Percentiles rank a stretch among this genome's conserved stretches.
phyloP scores from a whole-genome alignment of 176 grass and related monocot species.

The Luzula sylvatica region DNA sequence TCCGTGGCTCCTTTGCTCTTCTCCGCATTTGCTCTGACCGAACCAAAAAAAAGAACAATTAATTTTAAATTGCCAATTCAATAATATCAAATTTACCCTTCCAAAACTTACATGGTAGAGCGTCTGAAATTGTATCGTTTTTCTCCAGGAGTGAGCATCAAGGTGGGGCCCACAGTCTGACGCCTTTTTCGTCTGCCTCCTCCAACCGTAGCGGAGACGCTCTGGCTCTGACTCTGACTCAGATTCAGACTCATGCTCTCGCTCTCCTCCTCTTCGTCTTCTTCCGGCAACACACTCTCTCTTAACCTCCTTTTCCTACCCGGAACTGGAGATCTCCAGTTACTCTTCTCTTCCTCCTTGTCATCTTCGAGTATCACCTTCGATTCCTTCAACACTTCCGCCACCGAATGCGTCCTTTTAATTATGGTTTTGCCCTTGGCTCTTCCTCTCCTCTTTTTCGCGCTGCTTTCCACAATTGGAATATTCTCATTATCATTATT shows the following conservation, averaged over 20 bases:
- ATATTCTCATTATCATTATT: constrained; percentile 11
- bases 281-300: not conserved
- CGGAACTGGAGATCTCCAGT: not conserved
- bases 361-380: constrained; percentile 5
- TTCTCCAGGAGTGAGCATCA: constrained; percentile 10
- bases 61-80: too few species aligned
- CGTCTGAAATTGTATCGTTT: constrained; percentile 19
- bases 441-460: constrained; percentile 3
- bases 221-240: constrained; percentile 6
- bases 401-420: constrained; percentile 14
- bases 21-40: constrained; percentile 5
- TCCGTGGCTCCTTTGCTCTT: constrained; percentile 15
- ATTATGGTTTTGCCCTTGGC: constrained; percentile 1
- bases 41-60: not conserved
- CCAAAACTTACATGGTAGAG: constrained; percentile 19
- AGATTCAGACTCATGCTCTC: too few species aligned
- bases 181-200: constrained; percentile 14
- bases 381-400: constrained; percentile 16
- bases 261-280: not conserved
- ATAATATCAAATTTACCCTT: too few species aligned
- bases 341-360: too few species aligned
- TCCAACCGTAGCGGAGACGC: not conserved
- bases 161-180: not conserved
- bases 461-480: not conserved
- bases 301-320: constrained; percentile 16